These are phyloP conservation scores for Colletotrichum chlorophyti DNA, from an alignment of 2,329 filamentous ascomycete species.

Conservation along the genomic window DNA sequence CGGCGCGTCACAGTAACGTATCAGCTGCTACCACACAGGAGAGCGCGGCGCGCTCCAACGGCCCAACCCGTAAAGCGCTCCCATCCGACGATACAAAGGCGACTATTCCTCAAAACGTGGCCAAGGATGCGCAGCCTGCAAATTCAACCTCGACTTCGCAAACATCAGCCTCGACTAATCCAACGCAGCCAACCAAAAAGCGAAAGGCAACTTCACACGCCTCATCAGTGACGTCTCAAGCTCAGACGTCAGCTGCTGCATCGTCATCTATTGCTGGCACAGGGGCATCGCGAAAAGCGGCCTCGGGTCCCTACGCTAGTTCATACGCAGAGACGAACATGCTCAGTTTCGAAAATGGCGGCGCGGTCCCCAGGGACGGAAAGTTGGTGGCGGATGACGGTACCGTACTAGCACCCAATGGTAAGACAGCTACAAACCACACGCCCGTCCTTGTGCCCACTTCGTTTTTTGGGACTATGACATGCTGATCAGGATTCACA, in stretches of 20 bases:
- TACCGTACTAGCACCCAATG: constrained; percentile 81
- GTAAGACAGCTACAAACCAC: constrained; percentile 59
- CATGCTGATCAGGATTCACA: constrained; percentile 42
- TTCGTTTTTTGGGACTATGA: constrained; percentile 3
- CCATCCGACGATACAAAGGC: constrained; percentile 48
- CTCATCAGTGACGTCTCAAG: constrained; percentile 21
- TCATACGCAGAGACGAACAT: constrained; percentile 77
- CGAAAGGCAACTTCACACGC: constrained; percentile 72
- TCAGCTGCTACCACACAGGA: constrained; percentile 46
- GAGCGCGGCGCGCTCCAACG: constrained; percentile 39
- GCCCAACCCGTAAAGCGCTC: constrained; percentile 48
- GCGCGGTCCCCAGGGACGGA: constrained; percentile 73
- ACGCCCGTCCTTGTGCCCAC: constrained; percentile 11
- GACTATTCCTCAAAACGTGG: constrained; percentile 40
- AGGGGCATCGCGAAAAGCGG: constrained; percentile 44
- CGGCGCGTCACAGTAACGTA: constrained; percentile 53
- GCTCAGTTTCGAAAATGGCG: constrained; percentile 82
- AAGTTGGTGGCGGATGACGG: constrained; percentile 91
- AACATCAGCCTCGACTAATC: constrained; percentile 57
- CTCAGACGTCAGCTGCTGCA: constrained; percentile 31
- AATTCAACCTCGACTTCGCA: constrained; percentile 33
- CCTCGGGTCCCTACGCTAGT: constrained; percentile 37
- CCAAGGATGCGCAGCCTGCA: constrained; percentile 43
- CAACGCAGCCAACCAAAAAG: constrained; percentile 72
- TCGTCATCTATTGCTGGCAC: constrained; percentile 36